These are phyloP conservation scores for Pythium myriotylum DNA, from an alignment of 352 stramenopile species.

Conservation along the genomic window DNA sequence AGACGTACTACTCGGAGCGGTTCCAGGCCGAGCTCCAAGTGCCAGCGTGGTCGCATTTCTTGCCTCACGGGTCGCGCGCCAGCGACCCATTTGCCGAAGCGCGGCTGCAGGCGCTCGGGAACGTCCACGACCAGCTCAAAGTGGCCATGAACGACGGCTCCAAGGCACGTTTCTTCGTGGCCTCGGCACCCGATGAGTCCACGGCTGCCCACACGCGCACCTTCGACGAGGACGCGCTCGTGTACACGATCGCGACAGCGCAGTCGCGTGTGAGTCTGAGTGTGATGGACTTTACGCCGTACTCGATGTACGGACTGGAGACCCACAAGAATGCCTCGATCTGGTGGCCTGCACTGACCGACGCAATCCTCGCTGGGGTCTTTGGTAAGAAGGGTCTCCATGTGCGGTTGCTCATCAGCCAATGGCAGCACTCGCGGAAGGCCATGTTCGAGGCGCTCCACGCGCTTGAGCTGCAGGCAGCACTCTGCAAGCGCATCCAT, in stretches of 20 bases:
- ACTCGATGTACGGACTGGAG: slow-evolving; percentile 60
- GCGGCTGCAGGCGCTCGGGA: slow-evolving; percentile 43
- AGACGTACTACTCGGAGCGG: slow-evolving; percentile 52
- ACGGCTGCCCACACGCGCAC: slow-evolving; percentile 48
- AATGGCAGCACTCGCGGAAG: slow-evolving; percentile 70
- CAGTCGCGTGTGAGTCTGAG: slow-evolving; percentile 61
- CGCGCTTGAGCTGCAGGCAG: slow-evolving; percentile 48
- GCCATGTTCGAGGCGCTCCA: slow-evolving; percentile 59
- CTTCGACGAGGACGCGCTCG: slow-evolving; percentile 72
- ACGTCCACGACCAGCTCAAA: slow-evolving; percentile 60
- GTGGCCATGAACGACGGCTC: slow-evolving; percentile 24
- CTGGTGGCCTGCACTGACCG: slow-evolving; percentile 64
- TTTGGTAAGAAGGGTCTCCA: slow-evolving; percentile 57
- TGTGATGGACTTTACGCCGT: slow-evolving; percentile 84
- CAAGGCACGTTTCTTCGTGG: slow-evolving; percentile 51
- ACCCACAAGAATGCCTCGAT: slow-evolving; percentile 48
- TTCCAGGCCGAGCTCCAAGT: slow-evolving; percentile 65
- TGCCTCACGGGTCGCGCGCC: slow-evolving; percentile 34
- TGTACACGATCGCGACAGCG: slow-evolving; percentile 73
- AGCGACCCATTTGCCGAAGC: slow-evolving; percentile 56
- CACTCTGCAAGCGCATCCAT: slow-evolving; percentile 42
- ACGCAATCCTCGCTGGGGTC: slow-evolving; percentile 59
- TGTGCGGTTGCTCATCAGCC: slow-evolving; percentile 70
- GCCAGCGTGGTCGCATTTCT: slow-evolving; percentile 58
- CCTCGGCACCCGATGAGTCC: slow-evolving; percentile 62